These are phyloP conservation scores for Boechera retrofracta DNA, from an alignment of 345 rosid genomes.

Conservation along the genomic window DNA sequence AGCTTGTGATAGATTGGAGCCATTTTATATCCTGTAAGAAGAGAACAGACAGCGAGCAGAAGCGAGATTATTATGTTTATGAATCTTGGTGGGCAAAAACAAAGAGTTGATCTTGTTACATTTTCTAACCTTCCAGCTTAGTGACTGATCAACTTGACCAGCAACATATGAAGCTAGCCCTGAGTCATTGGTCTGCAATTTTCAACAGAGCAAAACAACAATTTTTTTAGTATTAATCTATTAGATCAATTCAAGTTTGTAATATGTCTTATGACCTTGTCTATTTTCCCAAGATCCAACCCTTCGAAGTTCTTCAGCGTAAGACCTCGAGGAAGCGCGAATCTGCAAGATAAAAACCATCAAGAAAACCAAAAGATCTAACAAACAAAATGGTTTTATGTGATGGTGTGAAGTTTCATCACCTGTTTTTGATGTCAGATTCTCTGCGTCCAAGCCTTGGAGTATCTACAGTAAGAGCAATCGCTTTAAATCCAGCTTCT, in stretches of 20 bases:
- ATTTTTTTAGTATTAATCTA: slow-evolving; percentile 1
- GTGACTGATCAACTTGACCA: slow-evolving; percentile 77
- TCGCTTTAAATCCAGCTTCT: slow-evolving; percentile 91
- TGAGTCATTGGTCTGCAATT: slow-evolving; percentile 71
- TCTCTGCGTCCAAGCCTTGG: slow-evolving; percentile 97
- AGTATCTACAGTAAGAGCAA: slow-evolving; percentile 95
- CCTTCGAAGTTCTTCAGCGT: slow-evolving; percentile 93
- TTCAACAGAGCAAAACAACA: neutral
- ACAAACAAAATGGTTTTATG: neutral
- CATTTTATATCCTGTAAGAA: slow-evolving; percentile 76
- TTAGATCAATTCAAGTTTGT: neutral
- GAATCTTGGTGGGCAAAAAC: neutral
- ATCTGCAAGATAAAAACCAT: slow-evolving; percentile 51
- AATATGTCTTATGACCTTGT: slow-evolving; percentile 49
- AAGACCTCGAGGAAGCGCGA: slow-evolving; percentile 70
- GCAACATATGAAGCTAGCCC: slow-evolving; percentile 94
- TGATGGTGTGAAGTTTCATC: slow-evolving; percentile 13
- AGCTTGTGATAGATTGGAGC: slow-evolving; percentile 88
- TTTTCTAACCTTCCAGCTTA: slow-evolving; percentile 82
- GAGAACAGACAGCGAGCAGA: neutral
- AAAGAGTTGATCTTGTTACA: neutral
- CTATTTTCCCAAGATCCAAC: slow-evolving; percentile 78
- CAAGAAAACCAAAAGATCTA: neutral
- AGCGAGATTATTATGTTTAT: neutral
- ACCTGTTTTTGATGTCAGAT: slow-evolving; percentile 97